phyloP scores from a whole-genome alignment of 2,329 filamentous ascomycete genomes.

The Trichoderma oligosporum region DNA sequence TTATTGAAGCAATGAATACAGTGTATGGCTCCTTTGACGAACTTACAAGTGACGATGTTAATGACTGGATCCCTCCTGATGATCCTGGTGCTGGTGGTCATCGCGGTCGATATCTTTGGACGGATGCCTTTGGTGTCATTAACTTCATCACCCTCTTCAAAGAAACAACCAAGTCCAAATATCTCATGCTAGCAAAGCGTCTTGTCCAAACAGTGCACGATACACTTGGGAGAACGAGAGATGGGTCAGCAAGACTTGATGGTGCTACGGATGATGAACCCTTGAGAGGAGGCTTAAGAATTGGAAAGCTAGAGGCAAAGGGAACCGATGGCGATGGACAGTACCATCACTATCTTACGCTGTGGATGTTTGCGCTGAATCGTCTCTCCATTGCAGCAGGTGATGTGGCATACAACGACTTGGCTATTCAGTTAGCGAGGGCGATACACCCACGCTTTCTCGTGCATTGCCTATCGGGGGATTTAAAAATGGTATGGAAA shows the following conservation, averaged over 20 bases:
- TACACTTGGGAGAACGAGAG: constrained; percentile 49
- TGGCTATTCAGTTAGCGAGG: constrained; percentile 50
- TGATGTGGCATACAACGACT: constrained; percentile 45
- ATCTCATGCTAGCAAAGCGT: constrained; percentile 46
- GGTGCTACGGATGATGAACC: constrained; percentile 50
- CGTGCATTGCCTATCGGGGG: constrained; percentile 20
- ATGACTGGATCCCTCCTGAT: constrained; percentile 44
- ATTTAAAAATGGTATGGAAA: constrained; percentile 52
- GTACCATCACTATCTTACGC: constrained; percentile 58
- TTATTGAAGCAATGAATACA: constrained; percentile 36
- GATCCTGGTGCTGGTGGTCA: constrained; percentile 49
- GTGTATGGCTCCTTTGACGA: constrained; percentile 37
- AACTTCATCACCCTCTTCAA: constrained; percentile 54
- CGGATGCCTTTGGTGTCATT: constrained; percentile 57
- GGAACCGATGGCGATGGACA: constrained; percentile 56
- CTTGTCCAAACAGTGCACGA: constrained; percentile 51
- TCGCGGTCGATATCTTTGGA: constrained; percentile 58
- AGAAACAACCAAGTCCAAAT: constrained; percentile 36
- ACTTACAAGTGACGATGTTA: constrained; percentile 24
- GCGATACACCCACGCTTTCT: constrained; percentile 53
- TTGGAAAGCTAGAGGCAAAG: constrained; percentile 49
- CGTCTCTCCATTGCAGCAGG: constrained; percentile 46
- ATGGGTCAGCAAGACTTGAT: constrained; percentile 44
- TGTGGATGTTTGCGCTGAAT: constrained; percentile 62
- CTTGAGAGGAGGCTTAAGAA: constrained; percentile 52